phyloP scores from a whole-genome alignment of 2,329 filamentous ascomycete species.

The Diaporthe caulivora region DNA sequence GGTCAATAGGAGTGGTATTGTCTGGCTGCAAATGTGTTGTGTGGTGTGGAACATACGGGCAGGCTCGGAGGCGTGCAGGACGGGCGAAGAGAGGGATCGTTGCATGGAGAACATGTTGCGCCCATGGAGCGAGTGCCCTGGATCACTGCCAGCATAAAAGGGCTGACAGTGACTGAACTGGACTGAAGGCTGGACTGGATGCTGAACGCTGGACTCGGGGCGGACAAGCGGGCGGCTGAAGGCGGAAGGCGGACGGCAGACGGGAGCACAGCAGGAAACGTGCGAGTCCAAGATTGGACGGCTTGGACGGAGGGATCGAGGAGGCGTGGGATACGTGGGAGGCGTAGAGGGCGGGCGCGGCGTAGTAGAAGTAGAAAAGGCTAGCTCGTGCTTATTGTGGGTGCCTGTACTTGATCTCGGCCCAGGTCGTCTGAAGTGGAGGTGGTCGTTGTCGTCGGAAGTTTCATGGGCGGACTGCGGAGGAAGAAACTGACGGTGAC shows the following conservation, averaged over 20 bases:
- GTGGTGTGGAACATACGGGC: conserved; percentile 64
- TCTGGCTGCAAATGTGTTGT: too few relatives aligned
- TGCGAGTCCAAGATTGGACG: conserved; percentile 27
- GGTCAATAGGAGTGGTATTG: neutral
- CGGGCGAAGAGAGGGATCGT: conserved; percentile 72
- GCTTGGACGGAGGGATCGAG: conserved; percentile 10
- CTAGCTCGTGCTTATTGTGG: conserved; percentile 1
- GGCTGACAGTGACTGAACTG: conserved; percentile 41
- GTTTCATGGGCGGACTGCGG: neutral
- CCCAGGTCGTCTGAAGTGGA: neutral
- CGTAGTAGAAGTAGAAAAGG: neutral
- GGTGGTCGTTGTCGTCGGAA: neutral
- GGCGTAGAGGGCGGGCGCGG: neutral
- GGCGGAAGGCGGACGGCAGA: neutral
- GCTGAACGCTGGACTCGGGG: neutral
- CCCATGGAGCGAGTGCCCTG: conserved; percentile 52
- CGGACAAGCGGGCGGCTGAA: neutral
- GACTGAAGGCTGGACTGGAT: neutral
- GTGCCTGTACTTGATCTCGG: conserved; percentile 5
- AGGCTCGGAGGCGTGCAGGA: conserved; percentile 62
- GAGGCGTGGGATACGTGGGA: neutral
- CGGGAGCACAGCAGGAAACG: conserved; percentile 24
- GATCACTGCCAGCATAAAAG: conserved; percentile 43
- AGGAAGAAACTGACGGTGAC: neutral
- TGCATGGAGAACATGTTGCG: conserved; percentile 73